Evolutionary conservation across 2,329 filamentous ascomycete genomes (phyloP), one percentile per base, ranked within the genome.

Genomic region (Nigrograna mackinnonii): DNA sequence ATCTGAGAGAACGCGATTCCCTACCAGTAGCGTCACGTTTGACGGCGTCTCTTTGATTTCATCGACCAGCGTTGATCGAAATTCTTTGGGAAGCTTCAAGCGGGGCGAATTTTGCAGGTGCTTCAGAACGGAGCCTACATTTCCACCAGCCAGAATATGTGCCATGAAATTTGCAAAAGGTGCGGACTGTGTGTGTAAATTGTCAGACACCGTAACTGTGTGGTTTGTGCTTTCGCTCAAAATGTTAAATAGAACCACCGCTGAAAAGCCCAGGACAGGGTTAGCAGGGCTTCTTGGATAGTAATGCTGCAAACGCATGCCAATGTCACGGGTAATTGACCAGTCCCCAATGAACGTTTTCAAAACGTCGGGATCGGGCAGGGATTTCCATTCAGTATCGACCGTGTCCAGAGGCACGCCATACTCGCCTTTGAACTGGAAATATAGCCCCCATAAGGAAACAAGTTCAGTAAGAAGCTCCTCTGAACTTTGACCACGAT

Each of bases 381-480:
- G 12, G 6, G 22, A 28, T 4, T 50, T 49, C 64, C 64, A 68
- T 4, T 58, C 44, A 3, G 43, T 18, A 20, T 39, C 55, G 28
- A 63, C 46, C 3, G 52, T 42, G 13, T 63, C 43, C 14, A 63
- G 20, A 7, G 50, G 18, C 6, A 44, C 41, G 14, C 45, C 41
- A 5, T 44, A 38, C 16, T 19, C 19, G 17, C 57, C 61, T 43
- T 57, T 55, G 36, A 52, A 58, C 35, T 66, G 62, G 37, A 67
- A 66, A 41, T 66, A 60, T 14, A 67, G 37, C 16, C 52, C 55
- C 64, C 64, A 68, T 6, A 67, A 41, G 4, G 60, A 60, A 7
- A 66, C 26, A 3, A 68, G 50, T 47, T 68, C 65, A 4, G 35
- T 31, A 2, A 64, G 41, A 28, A 64, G 36, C 4, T 43, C 39